Base-by-base conservation (phyloP, 129 eudicot genomes). In the Solidago caesia region DNA sequence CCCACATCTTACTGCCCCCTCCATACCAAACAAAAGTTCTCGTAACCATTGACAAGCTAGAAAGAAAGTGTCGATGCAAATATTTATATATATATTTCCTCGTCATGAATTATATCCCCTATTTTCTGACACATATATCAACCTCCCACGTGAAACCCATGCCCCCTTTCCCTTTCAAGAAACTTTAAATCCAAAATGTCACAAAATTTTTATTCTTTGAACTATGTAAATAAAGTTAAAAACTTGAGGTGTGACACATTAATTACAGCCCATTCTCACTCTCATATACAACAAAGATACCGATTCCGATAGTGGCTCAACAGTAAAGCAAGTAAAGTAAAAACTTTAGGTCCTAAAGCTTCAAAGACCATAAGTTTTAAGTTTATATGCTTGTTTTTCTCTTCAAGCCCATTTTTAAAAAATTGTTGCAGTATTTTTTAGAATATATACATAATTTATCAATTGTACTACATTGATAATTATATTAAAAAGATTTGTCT, bases 71-170 rank as follows among this genome's bases (percentile, higher is more conserved):
- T 47, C 70, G 62, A 73, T 46, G 10, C 69, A 61, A 41, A 59
- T 26, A 4, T 5, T 13, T 44, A 44, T 60, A 44, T 13, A 58
- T 45, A 45, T 77, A 55, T 62, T 21, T 71, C 73, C 57, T 71
- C 29, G 67, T 71, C 77, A 71, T 45, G 59, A 51, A 44, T 41
- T 64, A 27, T 53, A 41, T 61, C 4, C 69, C 53, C 27, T 6
- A 68, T 9, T 8, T 10, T 59, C 75, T 71, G 57, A 71, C 77
- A 72, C 82, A 52, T 51, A 51, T 11, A 64, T 68, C 82, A 71
- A 43, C 82, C 44, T 78, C 76, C 71, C 82, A 78, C 82, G 82
- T 78, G 82, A 78, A 71, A n/a, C 67, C 82, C 82, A 78, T 71
- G 26, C 75, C 59, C 51, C 73, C 60, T 78, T 53, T 69, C 72